Base-by-base conservation (phyloP, 116 monocot species). In the Dioscorea cayenensis region DNA sequence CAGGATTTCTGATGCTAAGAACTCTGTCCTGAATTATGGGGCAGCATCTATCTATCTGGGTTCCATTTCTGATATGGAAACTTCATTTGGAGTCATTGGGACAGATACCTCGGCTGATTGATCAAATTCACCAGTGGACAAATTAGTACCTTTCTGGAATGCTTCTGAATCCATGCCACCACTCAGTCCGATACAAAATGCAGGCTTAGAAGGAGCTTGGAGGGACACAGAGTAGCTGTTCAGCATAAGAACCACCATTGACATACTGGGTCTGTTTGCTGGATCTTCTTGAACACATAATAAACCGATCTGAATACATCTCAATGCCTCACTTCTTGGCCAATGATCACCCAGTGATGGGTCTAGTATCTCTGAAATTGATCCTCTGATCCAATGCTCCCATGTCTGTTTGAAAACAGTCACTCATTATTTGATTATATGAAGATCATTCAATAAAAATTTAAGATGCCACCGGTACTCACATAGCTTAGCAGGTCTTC, bases 211-310 rank as follows among this genome's bases (percentile, higher is more conserved):
- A 48, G 67, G 67, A 67, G n/a, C 23, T 23, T 67, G 48, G 7
- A 49, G 67, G 4, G 49, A 21, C 37, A 49, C 22, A n/a, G 67
- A 67, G 37, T 22, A 38, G 36, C 48, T 67, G 13, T 23, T 67
- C 8, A 67, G 67, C 67, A 67, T 67, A 19, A 67, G 35, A 17
- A 37, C 67, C 14, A 67, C 43, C 17, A 35, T 36, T 21, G 67
- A 67, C 67, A 67, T 67, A 21, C 48, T 67, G 19, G 49, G 67
- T 48, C 67, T 67, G 1, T 19, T 49, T 21, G 67, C 17, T 6
- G 67, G 67, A 67, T 38, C 67, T n/a, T 67, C 67, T 49, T 67
- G 67, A 18, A 67, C 67, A 49, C 67, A 67, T 20, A 67, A 67
- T 19, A 67, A 23, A 4, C 48, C 67, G 1, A 67, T 67, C 7